These are phyloP conservation scores for Rubia occidens DNA, from an alignment of 305 asterid species.

Conservation along the genomic window DNA sequence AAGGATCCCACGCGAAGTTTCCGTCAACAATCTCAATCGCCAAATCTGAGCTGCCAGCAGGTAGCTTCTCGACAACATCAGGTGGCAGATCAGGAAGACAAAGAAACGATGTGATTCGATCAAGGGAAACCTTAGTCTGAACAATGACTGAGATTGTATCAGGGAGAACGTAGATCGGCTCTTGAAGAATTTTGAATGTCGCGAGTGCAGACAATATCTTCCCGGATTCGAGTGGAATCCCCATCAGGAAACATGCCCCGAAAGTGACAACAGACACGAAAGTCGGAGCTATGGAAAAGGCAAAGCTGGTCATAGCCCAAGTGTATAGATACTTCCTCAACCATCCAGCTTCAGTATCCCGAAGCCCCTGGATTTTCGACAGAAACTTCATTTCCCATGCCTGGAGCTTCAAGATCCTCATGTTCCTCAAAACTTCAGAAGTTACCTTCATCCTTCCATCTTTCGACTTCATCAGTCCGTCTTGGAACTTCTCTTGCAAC, in stretches of 20 bases:
- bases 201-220: conserved; percentile 80
- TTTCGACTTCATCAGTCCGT: conserved; percentile 57
- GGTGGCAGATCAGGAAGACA: conserved; percentile 56
- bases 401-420: conserved; percentile 83
- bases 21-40: conserved; percentile 61
- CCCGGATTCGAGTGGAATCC: conserved; percentile 75
- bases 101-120: conserved; percentile 69
- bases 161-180: conserved; percentile 63
- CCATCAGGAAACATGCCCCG: conserved; percentile 58
- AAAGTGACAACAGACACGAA: conserved; percentile 62
- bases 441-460: conserved; percentile 81
- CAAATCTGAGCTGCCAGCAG: conserved; percentile 33
- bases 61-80: conserved; percentile 51
- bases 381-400: conserved; percentile 87
- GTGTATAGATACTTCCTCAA: conserved; percentile 46
- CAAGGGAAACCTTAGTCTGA: conserved; percentile 85
- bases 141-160: conserved; percentile 62
- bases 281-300: conserved; percentile 65
- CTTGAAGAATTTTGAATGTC: conserved; percentile 72
- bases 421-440: conserved; percentile 75
- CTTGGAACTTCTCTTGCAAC: conserved; percentile 61
- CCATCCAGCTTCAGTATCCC: conserved; percentile 65
- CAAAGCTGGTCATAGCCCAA: conserved; percentile 37
- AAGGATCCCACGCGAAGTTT: conserved; percentile 52
- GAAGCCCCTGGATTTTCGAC: conserved; percentile 40